phyloP scores from a whole-genome alignment of 73 alveolate species.

The Tetrahymena borealis region DNA sequence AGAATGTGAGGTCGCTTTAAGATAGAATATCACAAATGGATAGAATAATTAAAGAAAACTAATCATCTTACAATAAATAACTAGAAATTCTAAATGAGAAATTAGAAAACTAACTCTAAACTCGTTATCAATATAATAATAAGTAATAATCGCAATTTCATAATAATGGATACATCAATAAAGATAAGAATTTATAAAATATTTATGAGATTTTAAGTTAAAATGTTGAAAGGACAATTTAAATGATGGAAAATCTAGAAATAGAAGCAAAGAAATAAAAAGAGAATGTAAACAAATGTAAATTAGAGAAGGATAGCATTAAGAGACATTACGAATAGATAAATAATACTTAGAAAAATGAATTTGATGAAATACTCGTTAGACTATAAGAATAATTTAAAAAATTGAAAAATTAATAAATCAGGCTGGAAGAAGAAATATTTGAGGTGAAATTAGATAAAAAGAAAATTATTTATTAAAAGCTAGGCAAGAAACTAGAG shows the following conservation, averaged over 20 bases:
- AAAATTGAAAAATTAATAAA: neutral
- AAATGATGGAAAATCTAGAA: no score
- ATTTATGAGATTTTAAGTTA: no score
- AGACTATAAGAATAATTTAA: neutral
- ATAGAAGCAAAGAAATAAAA: neutral
- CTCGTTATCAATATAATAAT: no score
- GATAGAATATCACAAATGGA: neutral
- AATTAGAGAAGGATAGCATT: neutral
- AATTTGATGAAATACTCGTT: neutral
- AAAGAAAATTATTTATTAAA: neutral
- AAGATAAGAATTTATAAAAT: no score
- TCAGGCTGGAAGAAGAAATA: neutral
- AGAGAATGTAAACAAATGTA: neutral
- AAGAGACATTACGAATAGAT: neutral
- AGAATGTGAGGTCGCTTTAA: neutral
- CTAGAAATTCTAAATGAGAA: neutral
- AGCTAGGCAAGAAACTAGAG: neutral
- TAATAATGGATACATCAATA: no score
- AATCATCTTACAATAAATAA: neutral
- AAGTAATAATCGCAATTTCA: no score
- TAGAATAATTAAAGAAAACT: neutral
- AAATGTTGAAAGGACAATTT: no score
- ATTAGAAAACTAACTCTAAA: neutral
- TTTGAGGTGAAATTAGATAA: neutral
- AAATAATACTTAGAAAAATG: neutral